Evolutionary conservation across 108 stramenopile species (phyloP), one percentile per base, ranked within the genome.

Genomic region (Mediolabrus comicus): DNA sequence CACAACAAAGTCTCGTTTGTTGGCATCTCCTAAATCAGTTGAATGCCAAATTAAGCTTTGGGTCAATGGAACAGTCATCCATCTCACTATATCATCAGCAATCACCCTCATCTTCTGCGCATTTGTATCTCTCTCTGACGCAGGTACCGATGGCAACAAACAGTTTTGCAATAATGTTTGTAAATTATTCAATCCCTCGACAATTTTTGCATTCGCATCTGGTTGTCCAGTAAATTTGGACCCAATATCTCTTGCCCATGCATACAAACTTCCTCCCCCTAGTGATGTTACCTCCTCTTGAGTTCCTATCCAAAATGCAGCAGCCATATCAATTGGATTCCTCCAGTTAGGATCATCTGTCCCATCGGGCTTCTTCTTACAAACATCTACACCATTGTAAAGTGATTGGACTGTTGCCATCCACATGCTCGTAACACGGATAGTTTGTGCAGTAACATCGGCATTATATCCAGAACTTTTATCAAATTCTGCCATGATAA

Each of bases 231-330:
- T 73, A 59, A 91, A 91, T 7, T 69, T 62, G 10, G 62, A 63
- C 22, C 83, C 82, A 5, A 78, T 70, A 12, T 70, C 55, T 38
- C 82, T 67, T 0, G 87, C 85, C 77, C 90, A 71, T 31, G 74
- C 85, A 65, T 89, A 94, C 17, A 94, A 62, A 71, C 87, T 65
- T 51, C 83, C 83, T 12, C 88, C 92, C 29, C 51, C 59, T 14
- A 67, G 65, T 28, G 67, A 67, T 16, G 73, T 64, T 17, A 83
- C 86, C 27, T 75, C 72, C 0, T 65, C 83, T 52, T 92, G 86
- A 32, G 67, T 79, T 17, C 93, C 93, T 65, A 87, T 72, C 87
- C 87, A 94, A 46, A 89, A 64, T 0, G 93, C 93, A 3, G 81
- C 84, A 25, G 93, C 86, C 35, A 49, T 71, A 60, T 94, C 93